Percentiles rank a stretch among this genome's conserved stretches.
Conservation (phyloP, 2,329 filamentous ascomycete genomes). For the Botrytis squamosa region DNA sequence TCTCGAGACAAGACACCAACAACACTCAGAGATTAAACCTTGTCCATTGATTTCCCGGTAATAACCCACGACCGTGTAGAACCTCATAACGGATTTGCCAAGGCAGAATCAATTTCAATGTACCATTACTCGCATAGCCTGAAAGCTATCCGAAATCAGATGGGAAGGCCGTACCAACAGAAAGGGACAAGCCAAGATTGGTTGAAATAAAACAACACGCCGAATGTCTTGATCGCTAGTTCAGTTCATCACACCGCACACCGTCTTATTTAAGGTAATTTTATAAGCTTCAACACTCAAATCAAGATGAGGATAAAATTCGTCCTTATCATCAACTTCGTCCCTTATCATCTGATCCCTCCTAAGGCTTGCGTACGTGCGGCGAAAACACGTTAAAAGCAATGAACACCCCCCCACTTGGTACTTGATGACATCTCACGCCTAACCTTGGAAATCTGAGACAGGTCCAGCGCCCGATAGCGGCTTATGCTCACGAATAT, state of each 20-base stretch:
- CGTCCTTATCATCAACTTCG: neutral
- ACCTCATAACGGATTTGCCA: neutral
- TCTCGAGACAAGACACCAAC: neutral
- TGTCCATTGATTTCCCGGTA: neutral
- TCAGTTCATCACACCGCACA: neutral
- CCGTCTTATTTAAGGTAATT: too few species aligned
- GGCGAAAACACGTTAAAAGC: neutral
- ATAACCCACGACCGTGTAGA: neutral
- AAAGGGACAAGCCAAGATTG: neutral
- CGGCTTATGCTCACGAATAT: neutral
- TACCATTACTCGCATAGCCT: neutral
- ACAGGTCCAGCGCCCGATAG: neutral
- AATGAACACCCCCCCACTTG: neutral
- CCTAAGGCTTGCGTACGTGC: neutral
- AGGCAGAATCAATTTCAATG: neutral
- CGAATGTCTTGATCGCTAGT: neutral
- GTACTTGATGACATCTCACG: neutral
- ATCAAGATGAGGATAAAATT: neutral
- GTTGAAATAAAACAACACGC: neutral
- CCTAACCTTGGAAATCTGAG: neutral
- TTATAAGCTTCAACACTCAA: neutral
- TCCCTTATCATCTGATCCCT: neutral
- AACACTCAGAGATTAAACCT: neutral
- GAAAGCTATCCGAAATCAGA: neutral
- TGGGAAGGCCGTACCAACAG: neutral